Evolutionary conservation across 768 basidiomycete genomes (phyloP), one percentile per base, ranked within the genome.

Genomic region (Hydnum rufescens): DNA sequence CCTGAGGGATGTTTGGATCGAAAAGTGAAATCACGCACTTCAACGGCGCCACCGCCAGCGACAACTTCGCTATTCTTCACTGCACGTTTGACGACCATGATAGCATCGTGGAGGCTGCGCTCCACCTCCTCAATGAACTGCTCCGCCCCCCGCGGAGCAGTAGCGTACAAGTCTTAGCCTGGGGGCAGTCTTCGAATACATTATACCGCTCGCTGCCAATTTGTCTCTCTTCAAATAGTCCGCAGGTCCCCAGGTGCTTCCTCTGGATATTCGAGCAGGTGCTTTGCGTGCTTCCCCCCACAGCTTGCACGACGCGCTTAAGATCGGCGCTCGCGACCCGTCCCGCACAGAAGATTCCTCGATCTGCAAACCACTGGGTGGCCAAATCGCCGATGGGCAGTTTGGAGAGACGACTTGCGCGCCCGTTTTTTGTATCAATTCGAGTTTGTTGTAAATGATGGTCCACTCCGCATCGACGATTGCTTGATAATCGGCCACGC

Each of bases 381-480:
- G 95, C 95, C 36, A 99, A 72, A 69, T 99, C 95, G 29, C 95
- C 95, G 61, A 97, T 97, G 6, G 95, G 95, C 5, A 99, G 76
- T 67, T 96, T 95, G 69, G 90, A 95, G 58, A 99, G 32, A 99
- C 90, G 57, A 99, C 88, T 64, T 92, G 92, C 28, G 95, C 95
- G 36, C 93, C 95, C 2, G 92, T 95, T 61, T 83, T 80, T 60
- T 88, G 86, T 63, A 97, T 95, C 2, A 89, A 88, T 60, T 93
- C 82, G 16, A 99, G 72, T 67, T 99, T 99, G 59, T 84, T 77
- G 69, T 93, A 97, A 61, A 99, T 99, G 66, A 99, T 97, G 60
- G 93, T 86, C 95, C 95, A 99, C 64, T 99, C 95, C 6, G 95
- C 95, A 64, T 99, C 90, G 51, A 99, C 95, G 61, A 99, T 96